A percentile compares a stretch with the other conserved stretches of the same genome.
These are phyloP conservation scores for Coniochaeta sp. DNA, from an alignment of 2,329 filamentous ascomycete genomes.

Conservation along the genomic window DNA sequence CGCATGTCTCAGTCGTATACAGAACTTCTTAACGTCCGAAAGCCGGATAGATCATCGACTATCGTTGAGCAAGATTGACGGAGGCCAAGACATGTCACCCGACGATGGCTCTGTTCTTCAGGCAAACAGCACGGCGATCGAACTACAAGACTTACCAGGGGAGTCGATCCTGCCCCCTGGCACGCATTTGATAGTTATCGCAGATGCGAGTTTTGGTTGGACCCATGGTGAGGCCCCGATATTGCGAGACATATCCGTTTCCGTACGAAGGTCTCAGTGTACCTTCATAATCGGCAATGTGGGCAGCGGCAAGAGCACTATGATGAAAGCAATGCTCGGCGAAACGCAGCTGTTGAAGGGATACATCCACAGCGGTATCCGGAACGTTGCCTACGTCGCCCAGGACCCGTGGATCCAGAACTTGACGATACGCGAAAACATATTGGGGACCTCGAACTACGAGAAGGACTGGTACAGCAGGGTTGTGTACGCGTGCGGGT, in stretches of 20 bases:
- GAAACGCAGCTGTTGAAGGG: conserved; percentile 7
- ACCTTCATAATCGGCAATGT: conserved; percentile 9
- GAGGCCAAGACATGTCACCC: neutral
- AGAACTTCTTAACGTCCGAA: conserved; percentile 7
- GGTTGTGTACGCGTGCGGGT: conserved; percentile 9
- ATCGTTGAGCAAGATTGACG: neutral
- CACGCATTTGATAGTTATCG: neutral
- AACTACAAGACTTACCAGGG: neutral
- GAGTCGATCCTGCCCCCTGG: neutral
- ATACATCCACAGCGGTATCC: neutral
- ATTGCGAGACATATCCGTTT: neutral
- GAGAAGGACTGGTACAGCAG: conserved; percentile 5
- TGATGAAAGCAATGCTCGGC: conserved; percentile 10
- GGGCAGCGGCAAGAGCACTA: conserved; percentile 11
- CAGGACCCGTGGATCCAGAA: conserved; percentile 13
- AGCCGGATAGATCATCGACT: conserved; percentile 3
- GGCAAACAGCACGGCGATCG: neutral
- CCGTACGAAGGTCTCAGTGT: neutral
- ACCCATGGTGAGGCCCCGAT: neutral
- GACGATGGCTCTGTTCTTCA: neutral
- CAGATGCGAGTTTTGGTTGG: conserved; percentile 4
- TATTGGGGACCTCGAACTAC: conserved; percentile 9
- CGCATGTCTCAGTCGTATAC: conserved; percentile 17
- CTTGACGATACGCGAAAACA: conserved; percentile 11
- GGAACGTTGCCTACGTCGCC: conserved; percentile 7